Percentiles rank a stretch among this genome's conserved stretches.
phyloP scores from a whole-genome alignment of 179 eudicot species.

The Drosera spatulata region DNA sequence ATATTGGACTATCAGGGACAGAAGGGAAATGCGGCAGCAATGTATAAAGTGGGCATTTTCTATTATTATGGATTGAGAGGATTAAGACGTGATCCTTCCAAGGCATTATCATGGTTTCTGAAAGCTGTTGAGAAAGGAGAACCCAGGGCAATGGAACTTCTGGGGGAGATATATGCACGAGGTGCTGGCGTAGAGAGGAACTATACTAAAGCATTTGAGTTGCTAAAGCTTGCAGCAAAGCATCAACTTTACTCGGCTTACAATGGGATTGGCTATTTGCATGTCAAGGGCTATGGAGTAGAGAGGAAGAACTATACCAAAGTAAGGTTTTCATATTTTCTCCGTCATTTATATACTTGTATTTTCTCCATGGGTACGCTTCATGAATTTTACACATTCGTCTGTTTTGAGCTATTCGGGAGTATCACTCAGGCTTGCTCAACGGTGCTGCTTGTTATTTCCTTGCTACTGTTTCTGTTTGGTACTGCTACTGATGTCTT shows the following conservation, averaged over 20 bases:
- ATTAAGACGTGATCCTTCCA: slow-evolving; percentile 67
- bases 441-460: too few relatives aligned
- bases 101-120: slow-evolving; percentile 74
- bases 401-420: too few relatives aligned
- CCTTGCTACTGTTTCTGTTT: too few relatives aligned
- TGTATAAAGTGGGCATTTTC: slow-evolving; percentile 84
- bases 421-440: too few relatives aligned
- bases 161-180: slow-evolving; percentile 88
- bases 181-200: slow-evolving; percentile 87
- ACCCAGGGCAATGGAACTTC: slow-evolving; percentile 89
- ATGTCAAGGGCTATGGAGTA: slow-evolving; percentile 93
- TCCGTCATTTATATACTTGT: background rate
- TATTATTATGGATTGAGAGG: slow-evolving; percentile 93
- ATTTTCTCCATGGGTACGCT: background rate
- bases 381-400: too few relatives aligned
- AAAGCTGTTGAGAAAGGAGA: slow-evolving; percentile 94
- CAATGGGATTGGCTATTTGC: slow-evolving; percentile 91
- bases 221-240: slow-evolving; percentile 82
- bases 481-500: too few relatives aligned
- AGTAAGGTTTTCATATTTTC: slow-evolving; percentile 29
- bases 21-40: slow-evolving; percentile 83
- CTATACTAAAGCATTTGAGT: slow-evolving; percentile 76
- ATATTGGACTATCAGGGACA: slow-evolving; percentile 93
- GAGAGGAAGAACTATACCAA: slow-evolving; percentile 77
- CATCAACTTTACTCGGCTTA: slow-evolving; percentile 86